Evolutionary conservation across 2,329 filamentous ascomycete genomes (phyloP), one percentile per base, ranked within the genome.

Genomic region (Rhynchosporium graminicola): DNA sequence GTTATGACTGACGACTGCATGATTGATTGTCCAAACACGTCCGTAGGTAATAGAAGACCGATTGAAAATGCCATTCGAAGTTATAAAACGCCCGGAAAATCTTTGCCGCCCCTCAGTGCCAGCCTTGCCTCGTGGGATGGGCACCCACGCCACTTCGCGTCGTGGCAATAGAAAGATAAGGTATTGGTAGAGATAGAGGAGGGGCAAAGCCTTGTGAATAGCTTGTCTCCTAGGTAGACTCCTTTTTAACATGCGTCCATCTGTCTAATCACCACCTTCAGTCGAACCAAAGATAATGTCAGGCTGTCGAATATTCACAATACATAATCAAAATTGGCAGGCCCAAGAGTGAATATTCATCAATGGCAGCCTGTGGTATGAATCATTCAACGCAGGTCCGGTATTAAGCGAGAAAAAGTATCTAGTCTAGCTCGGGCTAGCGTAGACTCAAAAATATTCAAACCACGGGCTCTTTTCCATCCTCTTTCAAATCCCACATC

Each of bases 1-100:
- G 64, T 61, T 54, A 67, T 63, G 26, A 63, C 50, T 15, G 63
- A 60, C 12, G 64, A 63, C 57, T 68, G 65, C 68, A 69, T 71
- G 26, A 52, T 46, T 71, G 26, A 52, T 46, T 45, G 31, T 48
- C 20, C 12, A 28, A 45, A 61, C 26, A 43, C 54, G 58, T 20
- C 20, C 20, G 20, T 20, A 20, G 20, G 20, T 50, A 42, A 57
- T 5, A 20, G 12, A 26, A 28, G 36, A 48, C 28, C 57, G 28
- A 26, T 48, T 48, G 52, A 26, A 38, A 31, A 46, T 15, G 43
- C 20, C 20, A 45, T 33, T 31, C 13, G 31, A 57, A 55, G 45
- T 9, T 54, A 26, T 29, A 50, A 56, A 55, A 20, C 9, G 43
- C 13, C 38, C 28, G 48, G 7, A 50, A 56, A 29, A 54, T 38